Percentiles rank a stretch among this genome's conserved stretches.
Evolutionary conservation across 805 yeast genomes (phyloP).

Genomic region (Blastobotrys muscicola): DNA sequence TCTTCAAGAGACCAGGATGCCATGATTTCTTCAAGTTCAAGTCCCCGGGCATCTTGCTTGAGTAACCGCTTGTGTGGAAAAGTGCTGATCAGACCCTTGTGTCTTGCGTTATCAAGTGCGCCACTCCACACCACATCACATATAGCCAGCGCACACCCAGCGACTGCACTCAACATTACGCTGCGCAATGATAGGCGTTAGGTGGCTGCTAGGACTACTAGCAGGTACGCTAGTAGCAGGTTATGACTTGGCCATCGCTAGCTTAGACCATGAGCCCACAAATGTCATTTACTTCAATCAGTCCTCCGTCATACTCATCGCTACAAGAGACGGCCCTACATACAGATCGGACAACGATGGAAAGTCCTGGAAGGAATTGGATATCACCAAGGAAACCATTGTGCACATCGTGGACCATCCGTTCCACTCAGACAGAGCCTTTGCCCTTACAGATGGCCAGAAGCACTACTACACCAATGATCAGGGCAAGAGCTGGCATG

Average conservation of each 20-base stretch:
- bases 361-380: conserved; percentile 29
- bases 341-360: conserved; percentile 43
- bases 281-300: conserved; percentile 28
- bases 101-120: too few relatives aligned
- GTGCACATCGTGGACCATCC: conserved; percentile 31
- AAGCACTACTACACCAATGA: conserved; percentile 34
- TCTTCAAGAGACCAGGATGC: conserved; percentile 85
- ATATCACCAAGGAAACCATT: conserved; percentile 29
- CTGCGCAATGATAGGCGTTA: too few relatives aligned
- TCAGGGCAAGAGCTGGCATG: conserved; percentile 34
- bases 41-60: conserved; percentile 57
- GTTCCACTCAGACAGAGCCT: conserved; percentile 30
- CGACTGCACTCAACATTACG: too few relatives aligned
- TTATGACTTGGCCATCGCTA: conserved; percentile 1
- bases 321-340: conserved; percentile 21
- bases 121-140: too few relatives aligned
- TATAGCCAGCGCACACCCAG: too few relatives aligned
- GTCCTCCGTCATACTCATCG: conserved; percentile 23
- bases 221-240: too few relatives aligned
- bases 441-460: conserved; percentile 26
- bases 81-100: too few relatives aligned
- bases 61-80: too few relatives aligned
- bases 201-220: too few relatives aligned
- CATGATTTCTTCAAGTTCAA: conserved; percentile 88
- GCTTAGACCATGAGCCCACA: conserved; percentile 11